Conservation (phyloP, 2,329 filamentous ascomycete genomes). For the Xylariaceae sp. region DNA sequence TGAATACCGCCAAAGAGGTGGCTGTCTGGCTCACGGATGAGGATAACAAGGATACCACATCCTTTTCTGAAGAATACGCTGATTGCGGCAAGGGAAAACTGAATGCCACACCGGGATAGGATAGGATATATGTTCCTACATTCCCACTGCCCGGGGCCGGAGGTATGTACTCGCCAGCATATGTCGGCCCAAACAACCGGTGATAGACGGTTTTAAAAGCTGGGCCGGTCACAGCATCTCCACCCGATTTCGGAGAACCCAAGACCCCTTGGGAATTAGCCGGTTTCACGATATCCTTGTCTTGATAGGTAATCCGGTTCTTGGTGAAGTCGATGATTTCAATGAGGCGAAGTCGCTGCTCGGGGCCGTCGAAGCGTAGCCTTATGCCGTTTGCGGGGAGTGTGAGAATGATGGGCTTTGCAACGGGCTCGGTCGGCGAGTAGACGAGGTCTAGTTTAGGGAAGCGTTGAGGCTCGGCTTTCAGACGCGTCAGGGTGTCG, state of each 20-base stretch:
- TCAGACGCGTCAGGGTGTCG: constrained; percentile 83
- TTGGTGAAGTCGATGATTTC: constrained; percentile 91
- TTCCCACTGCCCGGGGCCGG: constrained; percentile 48
- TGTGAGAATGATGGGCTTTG: constrained; percentile 72
- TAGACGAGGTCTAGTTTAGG: constrained; percentile 83
- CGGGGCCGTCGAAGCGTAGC: constrained; percentile 88
- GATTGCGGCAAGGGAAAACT: constrained; percentile 79
- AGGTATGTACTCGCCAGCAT: constrained; percentile 87
- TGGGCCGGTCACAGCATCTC: constrained; percentile 58
- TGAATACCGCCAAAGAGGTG: constrained; percentile 87
- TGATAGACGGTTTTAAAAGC: constrained; percentile 91
- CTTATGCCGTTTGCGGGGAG: constrained; percentile 87
- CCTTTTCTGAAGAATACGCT: constrained; percentile 73
- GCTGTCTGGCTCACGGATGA: constrained; percentile 76
- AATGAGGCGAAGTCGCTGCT: constrained; percentile 87
- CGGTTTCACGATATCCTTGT: constrained; percentile 70
- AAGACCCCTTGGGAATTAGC: constrained; percentile 40
- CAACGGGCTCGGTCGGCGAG: constrained; percentile 73
- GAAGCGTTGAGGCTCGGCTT: constrained; percentile 81
- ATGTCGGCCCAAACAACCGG: constrained; percentile 88
- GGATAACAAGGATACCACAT: constrained; percentile 85
- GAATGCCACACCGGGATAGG: constrained; percentile 93
- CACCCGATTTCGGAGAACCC: constrained; percentile 31
- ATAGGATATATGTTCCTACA: constrained; percentile 82
- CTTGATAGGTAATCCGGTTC: constrained; percentile 73